These are phyloP conservation scores for Selenicereus undatus DNA, from an alignment of 148 eudicot genomes.

Conservation along the genomic window DNA sequence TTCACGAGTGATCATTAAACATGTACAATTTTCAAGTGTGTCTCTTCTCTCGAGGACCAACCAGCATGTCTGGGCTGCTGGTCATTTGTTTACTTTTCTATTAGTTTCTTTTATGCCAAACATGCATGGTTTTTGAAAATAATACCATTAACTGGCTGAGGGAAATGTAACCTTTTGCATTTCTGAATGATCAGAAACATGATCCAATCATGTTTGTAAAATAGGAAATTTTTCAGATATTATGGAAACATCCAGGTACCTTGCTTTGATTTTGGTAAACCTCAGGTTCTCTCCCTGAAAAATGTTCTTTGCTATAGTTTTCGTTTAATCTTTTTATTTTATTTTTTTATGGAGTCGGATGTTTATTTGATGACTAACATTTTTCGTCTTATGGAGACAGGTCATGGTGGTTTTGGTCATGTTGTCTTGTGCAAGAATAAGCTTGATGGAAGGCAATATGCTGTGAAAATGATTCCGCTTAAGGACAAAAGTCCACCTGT, in stretches of 20 bases:
- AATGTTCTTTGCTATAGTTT: neutral
- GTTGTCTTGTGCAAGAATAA: constrained; percentile 95
- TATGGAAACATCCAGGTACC: neutral
- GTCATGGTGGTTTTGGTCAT: constrained; percentile 94
- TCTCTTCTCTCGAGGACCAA: neutral
- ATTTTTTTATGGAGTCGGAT: too few relatives aligned
- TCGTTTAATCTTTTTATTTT: neutral
- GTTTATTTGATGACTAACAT: constrained; percentile 11
- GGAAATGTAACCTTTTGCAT: neutral
- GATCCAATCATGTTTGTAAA: neutral
- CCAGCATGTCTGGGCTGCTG: neutral
- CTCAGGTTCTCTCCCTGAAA: neutral
- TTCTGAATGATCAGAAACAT: neutral
- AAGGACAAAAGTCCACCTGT: constrained; percentile 79
- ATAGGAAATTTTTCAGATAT: neutral
- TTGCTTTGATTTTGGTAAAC: neutral
- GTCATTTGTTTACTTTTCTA: neutral
- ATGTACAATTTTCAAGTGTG: neutral
- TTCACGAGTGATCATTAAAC: too few relatives aligned
- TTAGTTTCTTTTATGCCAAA: neutral
- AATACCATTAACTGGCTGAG: neutral
- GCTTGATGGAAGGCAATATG: constrained; percentile 94
- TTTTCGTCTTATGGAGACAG: constrained; percentile 35
- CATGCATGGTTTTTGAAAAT: too few relatives aligned
- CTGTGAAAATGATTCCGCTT: constrained; percentile 87